Base-by-base conservation (phyloP, 176 grass and related monocot genomes). In the Aegilops speltoides region DNA sequence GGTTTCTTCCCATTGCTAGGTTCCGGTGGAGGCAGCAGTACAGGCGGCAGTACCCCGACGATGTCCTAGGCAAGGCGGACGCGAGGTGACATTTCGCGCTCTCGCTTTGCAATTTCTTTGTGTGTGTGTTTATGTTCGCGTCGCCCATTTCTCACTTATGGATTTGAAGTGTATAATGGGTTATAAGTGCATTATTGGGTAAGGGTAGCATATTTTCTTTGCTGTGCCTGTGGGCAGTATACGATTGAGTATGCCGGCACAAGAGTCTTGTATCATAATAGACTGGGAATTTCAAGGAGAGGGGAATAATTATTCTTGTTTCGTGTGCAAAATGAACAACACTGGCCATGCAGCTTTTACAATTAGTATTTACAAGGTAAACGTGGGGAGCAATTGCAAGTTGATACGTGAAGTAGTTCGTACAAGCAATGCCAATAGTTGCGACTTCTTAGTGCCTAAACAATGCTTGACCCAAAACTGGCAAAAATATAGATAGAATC, bases 1-100 rank as follows among this genome's bases (percentile, higher is more conserved):
- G 48, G 79, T 8, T 16, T 86, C 10, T 28, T 31, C 20, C 85
- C 37, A 34, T n/a, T 4, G 65, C 70, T 87, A 98, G 97, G 90
- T 98, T 96, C 89, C 93, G 86, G 72, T 98, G 97, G 97, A 90
- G 79, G 84, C 90, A 98, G 64, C 97, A 96, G 78, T 93, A 96
- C 85, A 93, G 88, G 43, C 90, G 97, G 52, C 85, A 96, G 76
- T 94, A 96, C 76, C 94, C 96, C 14, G 97, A 98, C 23, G 97
- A 98, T 3, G 86, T 94, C 40, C 91, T 96, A 8, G 90, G 79
- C 36, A 98, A 88, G 57, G 84, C 90, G 22, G 78, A 88, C 68
- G 80, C 93, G 13, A 94, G 81, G 93, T 92, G 79, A 86, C n/a
- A 26, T 34, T 43, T 45, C 45, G 16, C 8, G 9, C 9, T 91